phyloP scores from a whole-genome alignment of 225 moss, liverwort and hornwort species.

The Polytrichum commune region DNA sequence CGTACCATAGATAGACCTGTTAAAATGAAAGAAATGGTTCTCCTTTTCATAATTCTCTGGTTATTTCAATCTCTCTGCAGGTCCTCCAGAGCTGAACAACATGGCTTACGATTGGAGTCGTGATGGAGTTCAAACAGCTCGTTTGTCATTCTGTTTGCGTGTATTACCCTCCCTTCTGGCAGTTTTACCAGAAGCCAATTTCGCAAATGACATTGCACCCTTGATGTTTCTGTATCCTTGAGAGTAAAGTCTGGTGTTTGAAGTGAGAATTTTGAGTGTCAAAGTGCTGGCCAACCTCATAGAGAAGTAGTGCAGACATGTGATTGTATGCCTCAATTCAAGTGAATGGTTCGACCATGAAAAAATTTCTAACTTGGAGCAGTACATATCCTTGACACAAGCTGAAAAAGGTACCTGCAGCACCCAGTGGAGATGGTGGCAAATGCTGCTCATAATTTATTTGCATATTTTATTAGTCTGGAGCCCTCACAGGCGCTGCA shows the following conservation, averaged over 20 bases:
- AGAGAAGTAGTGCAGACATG: no score
- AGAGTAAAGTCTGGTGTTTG: neutral
- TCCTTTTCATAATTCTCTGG: neutral
- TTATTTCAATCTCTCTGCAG: slow-evolving; percentile 42
- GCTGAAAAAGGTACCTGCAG: slow-evolving; percentile 68
- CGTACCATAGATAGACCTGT: no score
- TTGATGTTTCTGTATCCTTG: slow-evolving; percentile 91
- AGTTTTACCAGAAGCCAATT: slow-evolving; percentile 60
- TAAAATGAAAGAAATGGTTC: neutral
- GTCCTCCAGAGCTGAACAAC: slow-evolving; percentile 46
- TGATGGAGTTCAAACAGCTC: slow-evolving; percentile 84
- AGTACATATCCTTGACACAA: slow-evolving; percentile 42
- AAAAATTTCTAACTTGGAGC: neutral
- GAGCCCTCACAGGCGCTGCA: slow-evolving; percentile 22
- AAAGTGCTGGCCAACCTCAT: no score
- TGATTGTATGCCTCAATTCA: no score
- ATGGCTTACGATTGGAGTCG: slow-evolving; percentile 60
- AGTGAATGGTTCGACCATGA: no score
- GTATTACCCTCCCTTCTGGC: slow-evolving; percentile 69
- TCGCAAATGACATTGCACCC: slow-evolving; percentile 66
- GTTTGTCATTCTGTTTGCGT: slow-evolving; percentile 77
- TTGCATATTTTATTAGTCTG: slow-evolving; percentile 68
- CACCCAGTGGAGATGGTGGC: slow-evolving; percentile 69
- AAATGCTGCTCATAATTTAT: slow-evolving; percentile 79
- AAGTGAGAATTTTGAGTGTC: no score